phyloP scores from a whole-genome alignment of 768 basidiomycete genomes.

The Tricholoma sp. region DNA sequence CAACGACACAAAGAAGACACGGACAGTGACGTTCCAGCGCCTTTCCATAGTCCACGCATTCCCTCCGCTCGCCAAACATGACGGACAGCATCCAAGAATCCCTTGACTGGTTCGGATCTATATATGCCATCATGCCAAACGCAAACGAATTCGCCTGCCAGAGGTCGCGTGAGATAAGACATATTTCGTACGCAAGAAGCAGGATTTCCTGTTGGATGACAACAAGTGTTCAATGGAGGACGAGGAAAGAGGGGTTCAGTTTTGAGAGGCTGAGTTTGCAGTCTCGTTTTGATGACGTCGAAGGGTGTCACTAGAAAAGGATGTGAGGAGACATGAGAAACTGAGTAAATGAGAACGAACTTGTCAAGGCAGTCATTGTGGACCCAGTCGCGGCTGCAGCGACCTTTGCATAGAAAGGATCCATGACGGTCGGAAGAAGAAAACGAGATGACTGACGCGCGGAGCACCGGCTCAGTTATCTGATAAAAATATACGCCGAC shows the following conservation, averaged over 20 bases:
- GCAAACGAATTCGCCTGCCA: constrained; percentile 65
- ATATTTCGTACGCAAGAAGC: constrained; percentile 66
- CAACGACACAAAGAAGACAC: constrained; percentile 22
- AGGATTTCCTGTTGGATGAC: constrained; percentile 52
- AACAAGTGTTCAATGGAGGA: constrained; percentile 56
- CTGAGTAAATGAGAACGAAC: constrained; percentile 33
- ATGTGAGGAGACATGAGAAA: background rate
- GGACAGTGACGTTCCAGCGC: constrained; percentile 85
- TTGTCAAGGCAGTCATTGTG: constrained; percentile 77
- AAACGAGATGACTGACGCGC: background rate
- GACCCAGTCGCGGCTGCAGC: constrained; percentile 77
- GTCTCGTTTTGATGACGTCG: constrained; percentile 93
- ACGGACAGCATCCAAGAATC: constrained; percentile 80
- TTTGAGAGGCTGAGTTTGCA: constrained; percentile 83
- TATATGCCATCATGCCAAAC: constrained; percentile 73
- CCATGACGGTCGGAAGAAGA: constrained; percentile 33
- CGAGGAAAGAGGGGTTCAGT: constrained; percentile 47
- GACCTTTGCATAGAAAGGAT: constrained; percentile 73
- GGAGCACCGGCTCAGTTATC: constrained; percentile 1
- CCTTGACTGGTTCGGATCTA: constrained; percentile 68
- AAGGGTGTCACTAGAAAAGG: constrained; percentile 90
- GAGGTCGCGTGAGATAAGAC: constrained; percentile 63
- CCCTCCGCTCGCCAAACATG: constrained; percentile 84
- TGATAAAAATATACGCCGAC: constrained; percentile 1
- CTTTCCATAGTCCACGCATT: constrained; percentile 88